Conservation (phyloP, 106 monocot genomes). For the Phalaenopsis aphrodite region DNA sequence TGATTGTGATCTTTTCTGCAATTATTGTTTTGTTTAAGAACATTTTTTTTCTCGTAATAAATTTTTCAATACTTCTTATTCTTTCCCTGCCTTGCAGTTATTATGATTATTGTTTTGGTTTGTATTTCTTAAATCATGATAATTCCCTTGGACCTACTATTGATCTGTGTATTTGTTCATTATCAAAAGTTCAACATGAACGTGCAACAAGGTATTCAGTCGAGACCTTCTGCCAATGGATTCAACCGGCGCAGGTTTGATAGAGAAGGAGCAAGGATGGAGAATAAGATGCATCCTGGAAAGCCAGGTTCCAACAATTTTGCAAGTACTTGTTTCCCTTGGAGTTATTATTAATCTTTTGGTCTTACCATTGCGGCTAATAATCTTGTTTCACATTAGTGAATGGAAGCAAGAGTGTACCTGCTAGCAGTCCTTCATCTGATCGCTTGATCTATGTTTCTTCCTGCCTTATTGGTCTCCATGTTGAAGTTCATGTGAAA, state of each 20-base stretch:
- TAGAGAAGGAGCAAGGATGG: constrained; percentile 35
- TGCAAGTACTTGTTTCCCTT: constrained; percentile 21
- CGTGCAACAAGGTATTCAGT: constrained; percentile 36
- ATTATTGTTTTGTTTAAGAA: no score
- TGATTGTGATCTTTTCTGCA: no score
- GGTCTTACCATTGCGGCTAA: background rate
- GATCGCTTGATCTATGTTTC: constrained; percentile 72
- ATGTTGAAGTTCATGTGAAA: constrained; percentile 82
- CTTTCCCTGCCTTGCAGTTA: no score
- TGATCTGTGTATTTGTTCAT: background rate
- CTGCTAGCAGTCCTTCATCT: constrained; percentile 30
- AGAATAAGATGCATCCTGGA: constrained; percentile 40
- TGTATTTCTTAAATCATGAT: background rate
- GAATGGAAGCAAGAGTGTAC: constrained; percentile 48
- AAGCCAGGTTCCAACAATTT: constrained; percentile 30
- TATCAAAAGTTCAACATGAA: constrained; percentile 22
- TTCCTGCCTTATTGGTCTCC: constrained; percentile 64
- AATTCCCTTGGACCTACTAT: background rate
- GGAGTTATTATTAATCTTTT: background rate
- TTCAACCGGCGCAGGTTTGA: constrained; percentile 43
- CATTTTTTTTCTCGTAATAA: no score
- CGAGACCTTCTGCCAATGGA: constrained; percentile 62
- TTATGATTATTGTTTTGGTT: no score
- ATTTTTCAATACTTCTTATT: no score
- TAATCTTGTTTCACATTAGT: constrained; percentile 20